A percentile compares a stretch with the other conserved stretches of the same genome.
These are phyloP conservation scores for Boletus subcaerulescens DNA, from an alignment of 768 basidiomycete species.

Conservation along the genomic window DNA sequence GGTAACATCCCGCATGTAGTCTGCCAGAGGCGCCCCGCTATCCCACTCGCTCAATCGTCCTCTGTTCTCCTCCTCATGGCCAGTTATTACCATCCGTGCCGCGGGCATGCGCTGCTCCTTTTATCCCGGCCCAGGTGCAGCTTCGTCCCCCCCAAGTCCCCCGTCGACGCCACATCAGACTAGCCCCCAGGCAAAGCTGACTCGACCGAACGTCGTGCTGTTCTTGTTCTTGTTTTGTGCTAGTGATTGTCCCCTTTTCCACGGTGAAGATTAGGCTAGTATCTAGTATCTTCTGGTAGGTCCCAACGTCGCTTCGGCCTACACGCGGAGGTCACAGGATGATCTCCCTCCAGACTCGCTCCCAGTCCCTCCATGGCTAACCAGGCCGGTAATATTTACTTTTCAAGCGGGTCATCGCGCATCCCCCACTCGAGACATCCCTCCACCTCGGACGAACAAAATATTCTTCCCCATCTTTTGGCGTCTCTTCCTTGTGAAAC, in stretches of 20 bases:
- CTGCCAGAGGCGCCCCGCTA: constrained; percentile 19
- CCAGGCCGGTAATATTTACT: constrained; percentile 15
- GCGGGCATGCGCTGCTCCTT: constrained; percentile 25
- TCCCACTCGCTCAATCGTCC: constrained; percentile 16
- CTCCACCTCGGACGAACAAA: constrained; percentile 14
- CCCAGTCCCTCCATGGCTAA: constrained; percentile 20
- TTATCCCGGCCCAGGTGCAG: constrained; percentile 23
- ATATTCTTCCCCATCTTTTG: constrained; percentile 18
- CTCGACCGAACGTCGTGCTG: constrained; percentile 1
- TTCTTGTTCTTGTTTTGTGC: constrained; percentile 14
- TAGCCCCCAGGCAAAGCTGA: neutral
- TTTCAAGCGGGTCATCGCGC: constrained; percentile 9
- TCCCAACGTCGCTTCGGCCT: constrained; percentile 7
- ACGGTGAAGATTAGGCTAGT: constrained; percentile 25
- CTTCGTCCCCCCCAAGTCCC: constrained; percentile 6
- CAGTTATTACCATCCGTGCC: constrained; percentile 20
- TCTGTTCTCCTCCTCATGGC: constrained; percentile 31
- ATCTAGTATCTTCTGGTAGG: constrained; percentile 20
- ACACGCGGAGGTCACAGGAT: constrained; percentile 17
- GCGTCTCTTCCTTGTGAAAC: constrained; percentile 14
- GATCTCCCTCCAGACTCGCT: constrained; percentile 16
- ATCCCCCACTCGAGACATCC: constrained; percentile 9
- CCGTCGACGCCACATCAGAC: constrained; percentile 4
- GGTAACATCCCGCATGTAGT: constrained; percentile 18
- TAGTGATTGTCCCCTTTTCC: constrained; percentile 24